These are phyloP conservation scores for Aquilaria yunnanensis DNA, from an alignment of 345 rosid species.

Conservation along the genomic window DNA sequence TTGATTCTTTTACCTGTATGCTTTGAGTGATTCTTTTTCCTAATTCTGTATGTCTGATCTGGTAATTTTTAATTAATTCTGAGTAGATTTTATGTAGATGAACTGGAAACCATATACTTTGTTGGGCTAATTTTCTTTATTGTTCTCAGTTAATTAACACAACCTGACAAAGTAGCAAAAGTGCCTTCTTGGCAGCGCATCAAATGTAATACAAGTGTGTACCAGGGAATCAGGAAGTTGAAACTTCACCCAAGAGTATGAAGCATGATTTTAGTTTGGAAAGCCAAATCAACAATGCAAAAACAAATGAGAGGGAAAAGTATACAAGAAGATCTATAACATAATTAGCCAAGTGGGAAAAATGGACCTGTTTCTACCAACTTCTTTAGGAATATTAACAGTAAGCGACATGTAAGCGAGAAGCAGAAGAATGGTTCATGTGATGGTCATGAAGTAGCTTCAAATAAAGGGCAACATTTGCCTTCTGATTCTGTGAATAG, in stretches of 20 bases:
- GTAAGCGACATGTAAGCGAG: slow-evolving; percentile 18
- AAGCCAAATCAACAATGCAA: too few relatives aligned
- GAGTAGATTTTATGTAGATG: too few relatives aligned
- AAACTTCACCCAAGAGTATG: slow-evolving; percentile 20
- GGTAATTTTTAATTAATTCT: too few relatives aligned
- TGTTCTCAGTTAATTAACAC: slow-evolving; percentile 22
- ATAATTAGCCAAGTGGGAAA: slow-evolving; percentile 7
- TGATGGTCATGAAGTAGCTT: slow-evolving; percentile 22
- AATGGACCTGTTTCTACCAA: slow-evolving; percentile 27
- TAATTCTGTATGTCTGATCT: slow-evolving; percentile 39
- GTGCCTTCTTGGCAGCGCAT: slow-evolving; percentile 26
- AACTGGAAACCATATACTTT: too few relatives aligned
- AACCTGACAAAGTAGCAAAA: slow-evolving; percentile 36
- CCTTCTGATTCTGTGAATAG: slow-evolving; percentile 35
- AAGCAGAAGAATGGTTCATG: slow-evolving; percentile 22
- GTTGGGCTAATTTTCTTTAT: too few relatives aligned
- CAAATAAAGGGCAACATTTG: slow-evolving; percentile 25
- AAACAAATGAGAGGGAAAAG: too few relatives aligned
- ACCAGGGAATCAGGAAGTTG: slow-evolving; percentile 22
- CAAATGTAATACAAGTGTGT: slow-evolving; percentile 22
- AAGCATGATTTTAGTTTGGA: slow-evolving; percentile 16
- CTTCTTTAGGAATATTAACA: slow-evolving; percentile 11
- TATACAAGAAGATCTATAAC: too few relatives aligned
- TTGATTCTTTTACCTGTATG: background rate
- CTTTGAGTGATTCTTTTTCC: background rate